Conservation (phyloP, 2,329 filamentous ascomycete genomes). For the Metarhizium guizhouense region DNA sequence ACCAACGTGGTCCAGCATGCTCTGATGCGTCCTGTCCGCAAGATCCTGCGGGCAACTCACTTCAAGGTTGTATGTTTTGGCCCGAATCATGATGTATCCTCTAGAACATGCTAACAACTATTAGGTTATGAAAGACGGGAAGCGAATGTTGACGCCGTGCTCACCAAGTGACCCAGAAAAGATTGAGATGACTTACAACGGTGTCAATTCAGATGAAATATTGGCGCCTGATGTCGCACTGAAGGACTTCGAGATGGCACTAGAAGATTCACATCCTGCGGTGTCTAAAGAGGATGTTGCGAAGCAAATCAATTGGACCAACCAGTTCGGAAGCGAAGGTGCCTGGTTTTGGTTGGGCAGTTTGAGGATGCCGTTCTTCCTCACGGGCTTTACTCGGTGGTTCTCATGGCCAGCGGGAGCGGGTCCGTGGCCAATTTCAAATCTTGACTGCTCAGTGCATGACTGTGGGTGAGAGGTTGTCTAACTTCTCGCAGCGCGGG, state of each 20-base stretch:
- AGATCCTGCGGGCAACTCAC: conserved; percentile 95
- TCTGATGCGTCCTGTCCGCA: conserved; percentile 92
- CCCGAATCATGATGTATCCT: no score
- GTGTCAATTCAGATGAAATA: conserved; percentile 76
- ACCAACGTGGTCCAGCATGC: conserved; percentile 92
- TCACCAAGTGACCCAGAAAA: conserved; percentile 83
- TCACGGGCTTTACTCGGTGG: no score
- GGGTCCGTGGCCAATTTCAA: no score
- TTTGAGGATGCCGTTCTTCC: no score
- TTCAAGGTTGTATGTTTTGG: conserved; percentile 70
- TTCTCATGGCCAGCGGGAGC: no score
- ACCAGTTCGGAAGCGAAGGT: conserved; percentile 92
- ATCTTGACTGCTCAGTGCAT: no score
- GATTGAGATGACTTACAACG: conserved; percentile 88
- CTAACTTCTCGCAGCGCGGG: no score
- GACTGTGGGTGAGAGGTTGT: no score
- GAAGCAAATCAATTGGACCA: conserved; percentile 85
- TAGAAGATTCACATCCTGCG: conserved; percentile 80
- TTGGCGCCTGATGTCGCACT: conserved; percentile 78
- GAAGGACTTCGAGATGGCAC: conserved; percentile 89
- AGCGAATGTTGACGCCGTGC: conserved; percentile 73
- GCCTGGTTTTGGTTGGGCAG: conserved; percentile 23
- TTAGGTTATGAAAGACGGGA: conserved; percentile 61
- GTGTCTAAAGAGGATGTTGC: conserved; percentile 81
- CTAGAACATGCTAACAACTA: conserved; percentile 7